Evolutionary conservation across 371 early-diverging fungal genomes (phyloP).

Genomic region (Mucor circinelloides): DNA sequence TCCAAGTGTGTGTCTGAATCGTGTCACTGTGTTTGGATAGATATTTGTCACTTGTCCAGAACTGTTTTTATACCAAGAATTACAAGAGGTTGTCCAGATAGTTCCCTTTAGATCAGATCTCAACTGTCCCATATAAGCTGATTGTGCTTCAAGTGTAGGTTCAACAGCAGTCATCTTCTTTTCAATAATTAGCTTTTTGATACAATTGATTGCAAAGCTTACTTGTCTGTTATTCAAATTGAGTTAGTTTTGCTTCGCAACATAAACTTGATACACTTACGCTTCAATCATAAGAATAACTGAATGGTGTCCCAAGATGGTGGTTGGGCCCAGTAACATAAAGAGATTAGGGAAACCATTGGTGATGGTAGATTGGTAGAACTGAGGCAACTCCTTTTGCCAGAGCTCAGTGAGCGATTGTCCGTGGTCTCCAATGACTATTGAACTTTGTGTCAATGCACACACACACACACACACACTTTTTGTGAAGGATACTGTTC

Average conservation of each 20-base stretch:
- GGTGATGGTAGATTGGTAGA: slow-evolving; percentile 30
- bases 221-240: slow-evolving; percentile 17
- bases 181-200: not conserved
- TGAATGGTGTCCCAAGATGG: slow-evolving; percentile 34
- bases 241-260: not conserved
- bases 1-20: slow-evolving; percentile 3
- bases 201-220: slow-evolving; percentile 9
- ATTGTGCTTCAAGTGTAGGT: slow-evolving; percentile 21
- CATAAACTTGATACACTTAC: slow-evolving; percentile 1
- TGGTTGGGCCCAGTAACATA: slow-evolving; percentile 39
- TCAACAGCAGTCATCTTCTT: not conserved
- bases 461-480: too few relatives aligned
- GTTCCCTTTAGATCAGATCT: slow-evolving; percentile 33
- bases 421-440: slow-evolving; percentile 23
- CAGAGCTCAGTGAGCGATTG: slow-evolving; percentile 10
- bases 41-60: slow-evolving; percentile 20
- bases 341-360: slow-evolving; percentile 48
- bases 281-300: slow-evolving; percentile 36
- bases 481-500: not conserved
- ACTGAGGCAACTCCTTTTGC: slow-evolving; percentile 13
- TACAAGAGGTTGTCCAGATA: slow-evolving; percentile 39
- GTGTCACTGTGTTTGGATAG: slow-evolving; percentile 1
- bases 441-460: not conserved
- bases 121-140: slow-evolving; percentile 20
- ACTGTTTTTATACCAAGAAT: slow-evolving; percentile 49